A percentile compares a stretch with the other conserved stretches of the same genome.
These are phyloP conservation scores for Aureobasidium sp. DNA, from an alignment of 2,329 filamentous ascomycete genomes.

Conservation along the genomic window DNA sequence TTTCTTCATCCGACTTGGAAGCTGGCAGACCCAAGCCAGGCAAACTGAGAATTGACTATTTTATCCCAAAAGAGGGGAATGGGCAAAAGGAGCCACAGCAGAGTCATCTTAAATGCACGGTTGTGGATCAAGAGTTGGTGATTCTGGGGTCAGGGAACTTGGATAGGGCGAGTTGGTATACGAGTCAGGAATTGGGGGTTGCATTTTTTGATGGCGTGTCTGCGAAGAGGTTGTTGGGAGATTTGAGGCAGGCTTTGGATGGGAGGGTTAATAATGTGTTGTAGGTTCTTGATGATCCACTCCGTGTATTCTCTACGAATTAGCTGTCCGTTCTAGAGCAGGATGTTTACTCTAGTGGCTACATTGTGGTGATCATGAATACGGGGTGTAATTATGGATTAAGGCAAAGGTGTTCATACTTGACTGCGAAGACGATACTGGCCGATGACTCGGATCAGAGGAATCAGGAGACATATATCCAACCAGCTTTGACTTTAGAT, in stretches of 20 bases:
- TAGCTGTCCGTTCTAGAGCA: too few relatives aligned
- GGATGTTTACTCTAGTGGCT: too few relatives aligned
- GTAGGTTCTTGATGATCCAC: background rate
- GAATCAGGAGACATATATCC: too few relatives aligned
- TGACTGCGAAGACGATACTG: too few relatives aligned
- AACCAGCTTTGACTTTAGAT: too few relatives aligned
- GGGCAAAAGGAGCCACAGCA: slow-evolving; percentile 50
- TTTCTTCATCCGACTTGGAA: slow-evolving; percentile 34
- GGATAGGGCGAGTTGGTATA: slow-evolving; percentile 80
- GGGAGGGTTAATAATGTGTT: slow-evolving; percentile 15
- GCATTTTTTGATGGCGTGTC: slow-evolving; percentile 41
- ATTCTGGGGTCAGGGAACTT: slow-evolving; percentile 75
- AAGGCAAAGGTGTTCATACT: too few relatives aligned
- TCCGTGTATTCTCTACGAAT: too few relatives aligned
- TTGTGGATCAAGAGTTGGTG: slow-evolving; percentile 60
- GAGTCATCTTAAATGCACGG: slow-evolving; percentile 68
- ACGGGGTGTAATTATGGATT: too few relatives aligned
- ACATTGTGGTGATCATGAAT: too few relatives aligned
- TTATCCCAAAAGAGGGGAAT: slow-evolving; percentile 28
- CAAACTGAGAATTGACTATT: slow-evolving; percentile 52
- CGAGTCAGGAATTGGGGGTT: slow-evolving; percentile 74
- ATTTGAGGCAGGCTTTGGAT: slow-evolving; percentile 18
- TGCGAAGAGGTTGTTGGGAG: slow-evolving; percentile 21
- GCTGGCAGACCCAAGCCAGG: slow-evolving; percentile 38
- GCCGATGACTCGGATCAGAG: too few relatives aligned